These are phyloP conservation scores for Plasmodium blacklocki DNA, from an alignment of 169 alveolate species.

Conservation along the genomic window DNA sequence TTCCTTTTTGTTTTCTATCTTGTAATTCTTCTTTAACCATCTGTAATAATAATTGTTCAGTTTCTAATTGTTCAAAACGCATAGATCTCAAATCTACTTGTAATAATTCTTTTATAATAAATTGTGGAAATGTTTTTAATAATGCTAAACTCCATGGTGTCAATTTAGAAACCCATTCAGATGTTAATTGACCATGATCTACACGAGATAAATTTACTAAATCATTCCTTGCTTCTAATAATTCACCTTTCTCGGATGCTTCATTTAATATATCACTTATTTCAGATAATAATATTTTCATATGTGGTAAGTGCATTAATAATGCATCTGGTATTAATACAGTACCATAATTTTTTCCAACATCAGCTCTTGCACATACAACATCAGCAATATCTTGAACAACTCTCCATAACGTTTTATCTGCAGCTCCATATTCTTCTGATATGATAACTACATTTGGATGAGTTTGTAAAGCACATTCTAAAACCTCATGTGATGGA, in stretches of 20 bases:
- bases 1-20: conserved; percentile 91
- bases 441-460: conserved; percentile 97
- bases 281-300: conserved; percentile 92
- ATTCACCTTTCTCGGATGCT: conserved; percentile 78
- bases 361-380: conserved; percentile 94
- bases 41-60: conserved; percentile 95
- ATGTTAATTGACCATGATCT: conserved; percentile 13
- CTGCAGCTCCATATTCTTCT: conserved; percentile 96
- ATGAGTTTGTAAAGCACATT: conserved; percentile 96
- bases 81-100: conserved; percentile 86
- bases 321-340: conserved; percentile 98
- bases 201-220: conserved; percentile 42
- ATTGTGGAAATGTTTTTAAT: conserved; percentile 94
- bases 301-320: conserved; percentile 94
- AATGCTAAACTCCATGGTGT: conserved; percentile 96
- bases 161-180: conserved; percentile 84
- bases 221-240: conserved; percentile 74
- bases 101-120: conserved; percentile 92
- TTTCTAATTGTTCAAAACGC: conserved; percentile 89
- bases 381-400: conserved; percentile 97
- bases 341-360: conserved; percentile 96
- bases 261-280: conserved; percentile 89
- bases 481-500: conserved; percentile 96
- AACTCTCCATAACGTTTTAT: conserved; percentile 94
- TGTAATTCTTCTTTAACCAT: conserved; percentile 95